A percentile compares a stretch with the other conserved stretches of the same genome.
phyloP scores from a whole-genome alignment of 2,329 filamentous ascomycete genomes.

The Penicillium frequentans region DNA sequence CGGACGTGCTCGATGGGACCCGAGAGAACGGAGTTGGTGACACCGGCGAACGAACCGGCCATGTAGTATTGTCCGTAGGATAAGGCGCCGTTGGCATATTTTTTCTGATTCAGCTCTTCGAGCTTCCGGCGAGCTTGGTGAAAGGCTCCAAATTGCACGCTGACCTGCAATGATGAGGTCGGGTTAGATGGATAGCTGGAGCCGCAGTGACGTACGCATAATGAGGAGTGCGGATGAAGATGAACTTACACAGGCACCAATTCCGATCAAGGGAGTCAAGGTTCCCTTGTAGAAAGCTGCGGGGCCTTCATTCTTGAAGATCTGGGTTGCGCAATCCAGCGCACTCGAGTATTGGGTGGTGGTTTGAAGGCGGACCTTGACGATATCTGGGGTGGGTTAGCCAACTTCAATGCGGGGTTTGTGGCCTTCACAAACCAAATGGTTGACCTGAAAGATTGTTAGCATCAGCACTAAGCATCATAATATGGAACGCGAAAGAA shows the following conservation, averaged over 20 bases:
- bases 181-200: background rate
- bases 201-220: background rate
- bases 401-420: background rate
- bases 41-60: slow-evolving; percentile 85
- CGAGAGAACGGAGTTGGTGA: slow-evolving; percentile 86
- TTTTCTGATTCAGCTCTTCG: slow-evolving; percentile 68
- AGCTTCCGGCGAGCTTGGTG: slow-evolving; percentile 85
- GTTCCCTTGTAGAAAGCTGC: slow-evolving; percentile 98
- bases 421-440: slow-evolving; percentile 53
- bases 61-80: slow-evolving; percentile 85
- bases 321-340: slow-evolving; percentile 74
- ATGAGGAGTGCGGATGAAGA: background rate
- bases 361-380: slow-evolving; percentile 96
- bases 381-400: slow-evolving; percentile 65
- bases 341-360: slow-evolving; percentile 78
- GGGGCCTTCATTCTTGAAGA: slow-evolving; percentile 84
- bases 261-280: slow-evolving; percentile 88
- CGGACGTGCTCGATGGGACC: slow-evolving; percentile 95
- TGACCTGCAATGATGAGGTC: slow-evolving; percentile 49
- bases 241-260: slow-evolving; percentile 79
- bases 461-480: slow-evolving; percentile 18
- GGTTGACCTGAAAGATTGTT: slow-evolving; percentile 56
- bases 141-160: slow-evolving; percentile 98
- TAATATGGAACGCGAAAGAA: background rate
- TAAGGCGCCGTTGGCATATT: slow-evolving; percentile 52